phyloP scores from a whole-genome alignment of 1,284 basidiomycete species.

The Ganoderma sinense region DNA sequence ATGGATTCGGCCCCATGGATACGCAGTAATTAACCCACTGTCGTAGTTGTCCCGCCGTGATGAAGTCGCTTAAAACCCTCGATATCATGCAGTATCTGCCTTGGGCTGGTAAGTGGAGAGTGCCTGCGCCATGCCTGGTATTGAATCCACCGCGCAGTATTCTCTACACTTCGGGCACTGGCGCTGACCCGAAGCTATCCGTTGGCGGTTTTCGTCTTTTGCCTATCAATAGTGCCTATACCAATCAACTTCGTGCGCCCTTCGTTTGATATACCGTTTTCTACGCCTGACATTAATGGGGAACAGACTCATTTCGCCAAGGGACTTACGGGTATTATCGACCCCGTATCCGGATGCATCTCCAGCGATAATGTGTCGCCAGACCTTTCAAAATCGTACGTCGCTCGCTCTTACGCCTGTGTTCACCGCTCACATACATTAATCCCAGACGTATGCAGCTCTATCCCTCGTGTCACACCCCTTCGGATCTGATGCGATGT shows the following conservation, averaged over 20 bases:
- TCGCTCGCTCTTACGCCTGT: not conserved
- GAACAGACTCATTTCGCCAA: not conserved
- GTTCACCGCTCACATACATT: not conserved
- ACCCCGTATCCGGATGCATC: not conserved
- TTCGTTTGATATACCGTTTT: not conserved
- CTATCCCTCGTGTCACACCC: not conserved
- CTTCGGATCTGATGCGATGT: not conserved
- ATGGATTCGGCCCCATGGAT: not conserved
- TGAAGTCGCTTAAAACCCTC: not conserved
- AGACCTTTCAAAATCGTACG: not conserved
- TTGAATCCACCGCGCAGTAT: not conserved
- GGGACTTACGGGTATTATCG: not conserved
- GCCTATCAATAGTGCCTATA: not conserved
- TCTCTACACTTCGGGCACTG: not conserved
- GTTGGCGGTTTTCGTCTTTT: not conserved
- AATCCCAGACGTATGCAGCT: not conserved
- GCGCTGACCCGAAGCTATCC: not conserved
- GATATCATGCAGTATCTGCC: slow-evolving; percentile 1
- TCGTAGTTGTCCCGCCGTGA: not conserved
- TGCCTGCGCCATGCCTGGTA: not conserved
- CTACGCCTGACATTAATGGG: not conserved
- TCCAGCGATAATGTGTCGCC: not conserved
- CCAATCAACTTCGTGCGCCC: not conserved
- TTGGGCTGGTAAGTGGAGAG: not conserved
- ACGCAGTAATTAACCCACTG: not conserved